Evolutionary conservation across 441 rosid species (phyloP), one percentile per base, ranked within the genome.

Genomic region (Iberis amara): DNA sequence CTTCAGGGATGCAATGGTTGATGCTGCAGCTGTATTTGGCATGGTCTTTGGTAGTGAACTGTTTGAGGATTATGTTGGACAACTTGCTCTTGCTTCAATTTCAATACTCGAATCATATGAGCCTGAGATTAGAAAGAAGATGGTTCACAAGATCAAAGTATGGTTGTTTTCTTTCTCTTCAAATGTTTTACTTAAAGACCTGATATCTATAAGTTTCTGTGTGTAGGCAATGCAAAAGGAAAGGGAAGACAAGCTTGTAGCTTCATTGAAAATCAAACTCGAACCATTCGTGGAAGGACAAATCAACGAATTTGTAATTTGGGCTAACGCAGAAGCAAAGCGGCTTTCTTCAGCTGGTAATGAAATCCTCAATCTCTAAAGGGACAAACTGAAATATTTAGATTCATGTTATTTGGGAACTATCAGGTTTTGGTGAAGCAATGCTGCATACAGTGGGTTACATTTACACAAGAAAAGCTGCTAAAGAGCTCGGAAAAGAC

Each of bases 381-480:
- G n/a, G n/a, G 11, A n/a, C 43, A 55, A 32, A n/a, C 52, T 56
- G 15, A n/a, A 4, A 0, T 11, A 36, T 0, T 12, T 27, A 2
- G n/a, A n/a, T 30, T 24, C 4, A 6, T 6, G 18, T 30, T 28
- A 11, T 50, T 30, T 55, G 39, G 40, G 30, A 40, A 36, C 48
- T 53, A 38, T 56, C 71, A 88, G 98, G 83, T 66, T 92, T 92
- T 71, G 98, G 98, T 37, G 98, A 92, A 73, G 92, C 94, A 14
- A 92, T 92, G 96, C 77, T 92, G 49, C 89, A 88, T 54, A 92
- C 96, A 0, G 74, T 92, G 56, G 98, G 98, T 18, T 88, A 92
- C 61, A 86, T 88, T 38, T 92, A 92, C 86, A 76, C 83, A 0
- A 84, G 98, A 68, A 78, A 83, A 82, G 95, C 92, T 55, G 75